Percentiles rank a stretch among this genome's conserved stretches.
Conservation (phyloP, 2,329 filamentous ascomycete species). For the Elsinoe necatrix region DNA sequence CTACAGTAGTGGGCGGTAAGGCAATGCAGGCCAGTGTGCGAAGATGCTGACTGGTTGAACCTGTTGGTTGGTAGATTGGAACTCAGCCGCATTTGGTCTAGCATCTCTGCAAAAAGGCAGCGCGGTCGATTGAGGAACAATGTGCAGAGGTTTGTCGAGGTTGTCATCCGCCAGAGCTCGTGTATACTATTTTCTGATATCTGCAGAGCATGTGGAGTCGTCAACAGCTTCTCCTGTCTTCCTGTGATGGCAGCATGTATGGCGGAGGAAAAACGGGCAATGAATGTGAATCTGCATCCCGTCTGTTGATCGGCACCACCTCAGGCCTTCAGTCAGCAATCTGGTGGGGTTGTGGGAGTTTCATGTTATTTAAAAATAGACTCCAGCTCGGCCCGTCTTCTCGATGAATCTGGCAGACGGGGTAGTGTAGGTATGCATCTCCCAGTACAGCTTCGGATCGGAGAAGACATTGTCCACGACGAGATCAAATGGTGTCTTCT, state of each 20-base stretch:
- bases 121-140: not conserved
- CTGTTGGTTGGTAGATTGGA: not conserved
- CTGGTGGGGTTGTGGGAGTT: slow-evolving; percentile 4
- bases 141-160: too few species aligned
- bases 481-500: slow-evolving; percentile 38
- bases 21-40: not conserved
- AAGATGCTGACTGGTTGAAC: not conserved
- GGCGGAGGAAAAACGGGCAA: not conserved
- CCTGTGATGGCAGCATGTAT: not conserved
- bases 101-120: not conserved
- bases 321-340: not conserved
- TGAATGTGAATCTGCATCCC: not conserved
- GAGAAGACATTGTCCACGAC: slow-evolving; percentile 52
- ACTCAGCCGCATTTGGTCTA: not conserved
- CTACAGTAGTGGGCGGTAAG: slow-evolving; percentile 4
- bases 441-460: slow-evolving; percentile 44
- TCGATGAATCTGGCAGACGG: slow-evolving; percentile 41
- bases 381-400: slow-evolving; percentile 19
- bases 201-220: too few species aligned
- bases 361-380: slow-evolving; percentile 12
- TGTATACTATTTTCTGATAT: too few species aligned
- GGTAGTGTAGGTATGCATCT: slow-evolving; percentile 44
- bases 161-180: too few species aligned
- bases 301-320: not conserved
- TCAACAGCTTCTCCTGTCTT: too few species aligned